Percentiles rank a stretch among this genome's conserved stretches.
Evolutionary conservation across 331 rosid genomes (phyloP).

Genomic region (Malus hybrid): DNA sequence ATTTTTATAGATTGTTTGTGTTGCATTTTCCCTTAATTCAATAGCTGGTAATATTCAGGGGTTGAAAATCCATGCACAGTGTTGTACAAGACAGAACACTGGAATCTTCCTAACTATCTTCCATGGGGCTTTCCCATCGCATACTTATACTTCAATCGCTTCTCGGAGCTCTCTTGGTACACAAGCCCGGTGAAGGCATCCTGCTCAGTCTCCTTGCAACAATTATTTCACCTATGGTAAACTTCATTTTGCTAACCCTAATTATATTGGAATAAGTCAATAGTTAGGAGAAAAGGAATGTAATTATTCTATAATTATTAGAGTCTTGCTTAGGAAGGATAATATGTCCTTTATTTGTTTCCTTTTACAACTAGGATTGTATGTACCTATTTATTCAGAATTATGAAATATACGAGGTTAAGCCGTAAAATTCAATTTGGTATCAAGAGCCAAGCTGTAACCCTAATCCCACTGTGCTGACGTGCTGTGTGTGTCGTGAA

Average conservation of each 20-base stretch:
- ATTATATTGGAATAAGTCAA: too few species aligned
- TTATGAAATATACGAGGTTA: too few species aligned
- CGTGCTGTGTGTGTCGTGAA: too few species aligned
- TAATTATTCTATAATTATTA: too few species aligned
- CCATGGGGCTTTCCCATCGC: conserved; percentile 39
- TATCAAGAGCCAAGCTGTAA: too few species aligned
- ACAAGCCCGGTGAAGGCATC: conserved; percentile 55
- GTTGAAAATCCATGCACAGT: conserved; percentile 46
- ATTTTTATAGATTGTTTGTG: background rate
- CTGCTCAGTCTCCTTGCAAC: conserved; percentile 43
- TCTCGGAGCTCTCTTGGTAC: conserved; percentile 54
- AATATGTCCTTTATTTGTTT: too few species aligned
- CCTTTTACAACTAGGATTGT: too few species aligned
- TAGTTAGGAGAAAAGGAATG: too few species aligned
- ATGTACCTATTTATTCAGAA: too few species aligned
- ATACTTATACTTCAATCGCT: conserved; percentile 44
- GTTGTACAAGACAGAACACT: conserved; percentile 45
- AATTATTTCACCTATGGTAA: conserved; percentile 55
- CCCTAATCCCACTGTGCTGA: too few species aligned
- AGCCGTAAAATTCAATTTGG: too few species aligned
- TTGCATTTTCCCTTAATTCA: background rate
- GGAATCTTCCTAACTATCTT: conserved; percentile 43
- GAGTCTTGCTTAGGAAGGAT: too few species aligned
- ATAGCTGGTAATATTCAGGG: conserved; percentile 22
- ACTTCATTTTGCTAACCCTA: background rate